Evolutionary conservation across 2,329 filamentous ascomycete genomes (phyloP), one percentile per base, ranked within the genome.

Genomic region (Rhynchosporium secalis): DNA sequence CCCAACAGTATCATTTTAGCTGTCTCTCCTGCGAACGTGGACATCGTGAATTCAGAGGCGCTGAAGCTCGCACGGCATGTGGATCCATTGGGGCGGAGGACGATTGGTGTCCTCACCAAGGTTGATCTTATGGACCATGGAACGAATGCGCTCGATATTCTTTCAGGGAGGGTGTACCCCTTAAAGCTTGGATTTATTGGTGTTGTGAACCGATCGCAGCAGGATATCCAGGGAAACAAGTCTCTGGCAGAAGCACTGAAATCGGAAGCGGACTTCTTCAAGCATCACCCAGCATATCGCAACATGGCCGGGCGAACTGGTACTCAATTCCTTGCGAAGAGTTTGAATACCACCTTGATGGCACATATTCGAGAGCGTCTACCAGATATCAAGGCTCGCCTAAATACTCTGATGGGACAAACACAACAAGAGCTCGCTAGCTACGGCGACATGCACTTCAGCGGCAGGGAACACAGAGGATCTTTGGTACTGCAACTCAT

Each of bases 371-470:
- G 95, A 64, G 95, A 99, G 75, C 87, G 95, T 52, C 80, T 99
- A 71, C 95, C 95, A 36, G 95, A 99, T 76, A 99, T 99, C 80
- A 99, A 99, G 78, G 95, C 95, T 56, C 88, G 95, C 60, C 83
- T 99, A 65, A 99, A 99, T 77, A 99, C 95, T 0, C 80, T 99
- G 57, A 99, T 99, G 95, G 95, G 95, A n/a, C 95, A 99, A 77
- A 98, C 95, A 55, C 95, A 99, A 75, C 95, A 99, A 79, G 95
- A 99, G 76, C 83, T 99, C 62, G 95, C 95, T 48, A 96, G 94
- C 76, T 99, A 99, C 74, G 95, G 95, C 43, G 96, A 98, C 75
- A 96, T 95, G 80, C 91, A 96, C 71, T 99, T 99, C 75, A 96
- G 91, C 66, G 95, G 95, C 71, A 96, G 96, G 76, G 95, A 98